phyloP scores from a whole-genome alignment of 2,329 filamentous ascomycete genomes.

The Aschersonia sp. region DNA sequence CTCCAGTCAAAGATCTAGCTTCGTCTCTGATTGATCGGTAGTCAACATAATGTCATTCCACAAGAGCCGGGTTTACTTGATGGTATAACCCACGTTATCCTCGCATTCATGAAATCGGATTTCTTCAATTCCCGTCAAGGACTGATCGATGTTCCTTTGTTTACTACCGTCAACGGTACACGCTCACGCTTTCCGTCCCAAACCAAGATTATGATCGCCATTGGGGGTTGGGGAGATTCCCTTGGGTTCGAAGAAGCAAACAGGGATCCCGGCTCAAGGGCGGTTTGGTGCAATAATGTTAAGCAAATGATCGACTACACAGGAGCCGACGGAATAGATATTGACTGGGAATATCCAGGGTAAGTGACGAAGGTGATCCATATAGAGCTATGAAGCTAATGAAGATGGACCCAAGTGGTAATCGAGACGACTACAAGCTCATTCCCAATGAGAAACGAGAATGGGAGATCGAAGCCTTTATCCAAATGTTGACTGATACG shows the following conservation, averaged over 20 bases:
- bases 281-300: conserved; percentile 48
- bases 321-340: conserved; percentile 48
- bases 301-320: conserved; percentile 44
- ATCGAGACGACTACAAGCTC: conserved; percentile 54
- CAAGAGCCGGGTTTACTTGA: conserved; percentile 16
- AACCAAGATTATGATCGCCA: conserved; percentile 53
- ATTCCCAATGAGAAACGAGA: conserved; percentile 43
- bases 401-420: conserved; percentile 30
- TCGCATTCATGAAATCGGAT: conserved; percentile 42
- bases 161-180: conserved; percentile 32
- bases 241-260: conserved; percentile 46
- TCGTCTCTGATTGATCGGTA: conserved; percentile 9
- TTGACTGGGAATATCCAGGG: conserved; percentile 53
- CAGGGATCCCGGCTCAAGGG: conserved; percentile 32
- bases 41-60: conserved; percentile 32
- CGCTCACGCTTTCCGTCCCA: conserved; percentile 31
- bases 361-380: conserved; percentile 8
- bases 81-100: conserved; percentile 39
- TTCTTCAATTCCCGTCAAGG: conserved; percentile 30
- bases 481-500: conserved; percentile 42
- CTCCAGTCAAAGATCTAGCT: not conserved
- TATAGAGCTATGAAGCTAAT: not conserved
- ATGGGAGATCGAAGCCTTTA: conserved; percentile 49
- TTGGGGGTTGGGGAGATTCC: conserved; percentile 63
- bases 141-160: conserved; percentile 31